Evolutionary conservation across 768 basidiomycete genomes (phyloP).

Genomic region (Suillus subluteus): DNA sequence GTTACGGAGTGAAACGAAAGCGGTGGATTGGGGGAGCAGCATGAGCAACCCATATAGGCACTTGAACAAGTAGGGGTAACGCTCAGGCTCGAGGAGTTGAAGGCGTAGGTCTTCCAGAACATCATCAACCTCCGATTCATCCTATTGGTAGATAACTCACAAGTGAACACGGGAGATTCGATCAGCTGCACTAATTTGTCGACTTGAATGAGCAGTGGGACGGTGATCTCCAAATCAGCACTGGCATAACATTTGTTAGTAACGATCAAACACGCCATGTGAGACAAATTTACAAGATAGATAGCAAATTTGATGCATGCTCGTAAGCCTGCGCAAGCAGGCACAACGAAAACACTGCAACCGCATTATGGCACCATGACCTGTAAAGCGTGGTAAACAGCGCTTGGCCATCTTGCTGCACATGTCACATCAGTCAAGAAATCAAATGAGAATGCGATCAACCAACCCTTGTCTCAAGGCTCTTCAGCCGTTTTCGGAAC

Average conservation of each 20-base stretch:
- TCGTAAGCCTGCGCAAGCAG: conserved; percentile 98
- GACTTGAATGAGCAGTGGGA: conserved; percentile 91
- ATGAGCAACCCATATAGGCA: conserved; percentile 96
- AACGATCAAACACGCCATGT: neutral
- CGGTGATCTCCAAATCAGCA: conserved; percentile 96
- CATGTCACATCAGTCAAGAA: neutral
- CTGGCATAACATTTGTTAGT: conserved; percentile 42
- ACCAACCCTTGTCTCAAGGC: conserved; percentile 86
- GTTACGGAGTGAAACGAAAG: conserved; percentile 93
- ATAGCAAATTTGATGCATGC: conserved; percentile 93
- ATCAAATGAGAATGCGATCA: conserved; percentile 10
- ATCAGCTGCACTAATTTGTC: conserved; percentile 98
- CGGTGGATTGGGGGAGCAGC: conserved; percentile 95
- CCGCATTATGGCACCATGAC: conserved; percentile 99
- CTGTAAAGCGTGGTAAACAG: conserved; percentile 92
- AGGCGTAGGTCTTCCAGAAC: conserved; percentile 69
- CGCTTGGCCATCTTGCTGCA: conserved; percentile 92
- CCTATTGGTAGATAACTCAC: conserved; percentile 45
- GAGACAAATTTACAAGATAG: conserved; percentile 77
- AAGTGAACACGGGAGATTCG: conserved; percentile 98
- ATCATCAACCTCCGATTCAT: conserved; percentile 10
- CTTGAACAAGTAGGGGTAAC: conserved; percentile 96
- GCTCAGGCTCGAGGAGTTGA: conserved; percentile 95
- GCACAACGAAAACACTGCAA: conserved; percentile 95
- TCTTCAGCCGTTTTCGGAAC: conserved; percentile 91